Conservation (phyloP, 768 basidiomycete species). For the Tricholoma terreum region DNA sequence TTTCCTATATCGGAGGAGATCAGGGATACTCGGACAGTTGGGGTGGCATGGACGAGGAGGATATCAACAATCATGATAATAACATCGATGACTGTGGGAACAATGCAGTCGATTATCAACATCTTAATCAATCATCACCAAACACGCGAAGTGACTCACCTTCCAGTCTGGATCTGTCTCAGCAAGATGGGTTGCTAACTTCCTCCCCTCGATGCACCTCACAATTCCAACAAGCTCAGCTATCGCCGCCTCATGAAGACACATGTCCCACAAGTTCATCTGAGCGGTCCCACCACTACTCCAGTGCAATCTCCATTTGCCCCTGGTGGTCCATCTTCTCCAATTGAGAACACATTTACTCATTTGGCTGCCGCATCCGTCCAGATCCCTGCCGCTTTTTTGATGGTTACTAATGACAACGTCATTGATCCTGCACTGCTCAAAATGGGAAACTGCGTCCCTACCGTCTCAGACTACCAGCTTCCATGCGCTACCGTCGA, state of each 20-base stretch:
- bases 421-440: not conserved
- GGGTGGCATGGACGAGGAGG: no score
- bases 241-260: not conserved
- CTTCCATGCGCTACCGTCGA: not conserved
- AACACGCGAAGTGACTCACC: not conserved
- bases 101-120: no score
- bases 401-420: not conserved
- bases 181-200: not conserved
- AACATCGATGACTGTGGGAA: no score
- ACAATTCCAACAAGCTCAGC: no score
- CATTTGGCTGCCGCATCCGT: not conserved
- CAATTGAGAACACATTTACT: not conserved
- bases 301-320: not conserved
- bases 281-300: not conserved
- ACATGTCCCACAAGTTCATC: not conserved
- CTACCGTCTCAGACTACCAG: not conserved
- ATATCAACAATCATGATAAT: no score
- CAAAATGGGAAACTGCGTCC: not conserved
- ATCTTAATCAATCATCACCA: no score
- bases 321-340: not conserved
- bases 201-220: no score
- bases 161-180: not conserved
- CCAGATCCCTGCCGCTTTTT: not conserved
- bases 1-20: no score
- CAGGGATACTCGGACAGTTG: no score